These are phyloP conservation scores for Mycena galericulata DNA, from an alignment of 768 basidiomycete species.

Conservation along the genomic window DNA sequence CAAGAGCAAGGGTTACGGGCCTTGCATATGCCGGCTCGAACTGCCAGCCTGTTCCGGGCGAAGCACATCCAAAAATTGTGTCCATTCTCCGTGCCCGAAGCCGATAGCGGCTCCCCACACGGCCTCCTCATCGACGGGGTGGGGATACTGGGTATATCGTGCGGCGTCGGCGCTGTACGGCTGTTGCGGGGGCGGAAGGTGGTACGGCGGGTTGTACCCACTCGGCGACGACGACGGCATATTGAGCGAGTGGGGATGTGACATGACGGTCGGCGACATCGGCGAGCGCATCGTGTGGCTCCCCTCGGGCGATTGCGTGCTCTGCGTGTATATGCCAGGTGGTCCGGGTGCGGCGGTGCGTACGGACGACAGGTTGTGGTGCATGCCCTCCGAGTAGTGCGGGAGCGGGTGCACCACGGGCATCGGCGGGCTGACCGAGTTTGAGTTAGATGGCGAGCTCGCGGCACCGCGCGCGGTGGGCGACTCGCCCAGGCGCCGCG, in stretches of 20 bases:
- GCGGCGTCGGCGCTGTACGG: slow-evolving; percentile 52
- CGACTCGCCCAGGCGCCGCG: slow-evolving; percentile 61
- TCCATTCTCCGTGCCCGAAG: slow-evolving; percentile 84
- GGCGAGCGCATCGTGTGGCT: slow-evolving; percentile 39
- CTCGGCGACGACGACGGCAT: slow-evolving; percentile 40
- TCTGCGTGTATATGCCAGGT: slow-evolving; percentile 36
- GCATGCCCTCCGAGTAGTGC: slow-evolving; percentile 49
- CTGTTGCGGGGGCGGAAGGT: slow-evolving; percentile 41
- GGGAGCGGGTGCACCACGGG: slow-evolving; percentile 50
- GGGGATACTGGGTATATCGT: slow-evolving; percentile 59
- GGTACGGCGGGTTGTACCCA: slow-evolving; percentile 39
- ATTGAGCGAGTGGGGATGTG: slow-evolving; percentile 37
- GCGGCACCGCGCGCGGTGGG: slow-evolving; percentile 58
- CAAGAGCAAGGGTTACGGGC: slow-evolving; percentile 11
- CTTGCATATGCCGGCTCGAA: slow-evolving; percentile 45
- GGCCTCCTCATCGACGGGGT: slow-evolving; percentile 69
- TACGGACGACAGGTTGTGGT: slow-evolving; percentile 43
- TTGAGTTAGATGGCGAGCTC: slow-evolving; percentile 70
- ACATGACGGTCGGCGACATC: slow-evolving; percentile 39
- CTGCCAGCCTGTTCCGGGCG: slow-evolving; percentile 54
- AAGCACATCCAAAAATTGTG: slow-evolving; percentile 72
- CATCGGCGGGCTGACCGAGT: slow-evolving; percentile 69
- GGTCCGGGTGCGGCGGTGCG: slow-evolving; percentile 41
- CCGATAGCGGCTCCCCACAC: slow-evolving; percentile 85
- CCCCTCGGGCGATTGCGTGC: slow-evolving; percentile 28